phyloP scores from a whole-genome alignment of 1,284 basidiomycete genomes.

The Porodaedalea pini region DNA sequence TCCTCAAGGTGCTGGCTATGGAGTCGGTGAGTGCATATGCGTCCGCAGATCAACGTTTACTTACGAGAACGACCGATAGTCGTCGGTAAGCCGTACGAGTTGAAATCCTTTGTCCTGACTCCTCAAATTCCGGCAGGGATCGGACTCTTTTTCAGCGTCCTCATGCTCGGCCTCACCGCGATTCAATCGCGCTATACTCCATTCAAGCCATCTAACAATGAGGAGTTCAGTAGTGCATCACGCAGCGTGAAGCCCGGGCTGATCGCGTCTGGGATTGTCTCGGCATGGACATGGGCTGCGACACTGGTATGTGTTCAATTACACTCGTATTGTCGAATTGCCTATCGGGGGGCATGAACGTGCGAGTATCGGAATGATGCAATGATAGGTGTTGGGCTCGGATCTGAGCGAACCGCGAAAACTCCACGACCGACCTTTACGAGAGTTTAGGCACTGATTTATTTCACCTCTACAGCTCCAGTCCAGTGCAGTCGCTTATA shows the following conservation, averaged over 20 bases:
- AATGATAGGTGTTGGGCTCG: neutral
- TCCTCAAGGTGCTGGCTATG: conserved; percentile 75
- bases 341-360: neutral
- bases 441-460: conserved; percentile 4
- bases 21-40: conserved; percentile 59
- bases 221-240: conserved; percentile 83
- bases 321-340: neutral
- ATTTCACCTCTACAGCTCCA: conserved; percentile 47
- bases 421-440: neutral
- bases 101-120: neutral
- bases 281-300: conserved; percentile 82
- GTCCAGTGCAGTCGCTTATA: conserved; percentile 80
- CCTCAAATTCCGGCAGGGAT: conserved; percentile 48
- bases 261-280: conserved; percentile 87
- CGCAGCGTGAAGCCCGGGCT: conserved; percentile 83
- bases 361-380: neutral
- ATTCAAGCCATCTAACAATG: conserved; percentile 65
- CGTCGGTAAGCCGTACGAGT: conserved; percentile 38
- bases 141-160: conserved; percentile 76
- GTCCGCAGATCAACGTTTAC: neutral
- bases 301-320: conserved; percentile 47
- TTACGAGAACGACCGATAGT: conserved; percentile 32
- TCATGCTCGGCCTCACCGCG: conserved; percentile 71
- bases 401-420: neutral
- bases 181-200: conserved; percentile 71